These are phyloP conservation scores for Collybiopsis confluens DNA, from an alignment of 768 basidiomycete genomes.

Conservation along the genomic window DNA sequence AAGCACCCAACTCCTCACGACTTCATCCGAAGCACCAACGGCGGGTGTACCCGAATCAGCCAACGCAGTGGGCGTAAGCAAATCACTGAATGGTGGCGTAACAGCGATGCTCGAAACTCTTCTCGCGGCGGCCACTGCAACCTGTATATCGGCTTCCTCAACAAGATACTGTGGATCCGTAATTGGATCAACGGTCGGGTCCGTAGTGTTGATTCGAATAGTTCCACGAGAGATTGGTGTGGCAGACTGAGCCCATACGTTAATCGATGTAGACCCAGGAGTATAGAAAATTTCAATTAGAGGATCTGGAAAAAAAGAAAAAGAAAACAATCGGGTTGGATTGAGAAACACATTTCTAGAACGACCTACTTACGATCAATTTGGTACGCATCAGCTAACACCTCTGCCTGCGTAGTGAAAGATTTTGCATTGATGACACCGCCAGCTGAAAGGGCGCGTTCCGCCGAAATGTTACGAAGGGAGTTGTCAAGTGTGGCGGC, in stretches of 20 bases:
- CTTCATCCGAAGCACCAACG: slow-evolving; percentile 10
- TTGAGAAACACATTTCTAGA: too few relatives aligned
- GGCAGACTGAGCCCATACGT: slow-evolving; percentile 12
- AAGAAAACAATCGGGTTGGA: too few relatives aligned
- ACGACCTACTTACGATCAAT: slow-evolving; percentile 16
- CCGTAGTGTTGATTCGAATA: slow-evolving; percentile 14
- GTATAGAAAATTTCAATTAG: slow-evolving; percentile 14
- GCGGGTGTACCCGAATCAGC: slow-evolving; percentile 8
- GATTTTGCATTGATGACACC: slow-evolving; percentile 10
- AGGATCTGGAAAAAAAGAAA: slow-evolving; percentile 7
- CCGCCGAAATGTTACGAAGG: slow-evolving; percentile 8
- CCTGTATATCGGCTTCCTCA: slow-evolving; percentile 10
- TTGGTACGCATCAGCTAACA: slow-evolving; percentile 12
- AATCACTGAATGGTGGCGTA: slow-evolving; percentile 14
- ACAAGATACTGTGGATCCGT: slow-evolving; percentile 11
- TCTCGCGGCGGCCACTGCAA: slow-evolving; percentile 11
- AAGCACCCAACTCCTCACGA: slow-evolving; percentile 12
- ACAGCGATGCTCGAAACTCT: slow-evolving; percentile 9
- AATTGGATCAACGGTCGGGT: slow-evolving; percentile 10
- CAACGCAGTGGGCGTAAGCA: slow-evolving; percentile 6
- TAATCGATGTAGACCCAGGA: neutral
- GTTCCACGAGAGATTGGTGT: slow-evolving; percentile 14
- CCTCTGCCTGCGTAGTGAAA: slow-evolving; percentile 8
- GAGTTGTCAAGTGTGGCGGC: neutral
- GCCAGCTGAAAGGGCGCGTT: slow-evolving; percentile 11